phyloP scores from a whole-genome alignment of 345 rosid species.

The Eucalyptus fibrosa region DNA sequence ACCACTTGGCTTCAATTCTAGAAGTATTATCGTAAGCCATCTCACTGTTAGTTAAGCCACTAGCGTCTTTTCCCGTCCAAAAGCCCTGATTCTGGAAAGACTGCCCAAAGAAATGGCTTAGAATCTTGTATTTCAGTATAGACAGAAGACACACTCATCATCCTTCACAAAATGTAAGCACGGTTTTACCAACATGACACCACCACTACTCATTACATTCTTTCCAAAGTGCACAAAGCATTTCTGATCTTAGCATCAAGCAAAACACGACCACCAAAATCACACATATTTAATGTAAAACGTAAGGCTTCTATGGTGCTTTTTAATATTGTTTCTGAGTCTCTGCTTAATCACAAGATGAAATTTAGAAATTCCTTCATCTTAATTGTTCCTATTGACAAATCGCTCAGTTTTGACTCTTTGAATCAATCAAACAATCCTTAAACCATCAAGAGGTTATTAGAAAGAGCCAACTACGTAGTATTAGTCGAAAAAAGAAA shows the following conservation, averaged over 20 bases:
- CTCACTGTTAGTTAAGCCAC: slow-evolving; percentile 36
- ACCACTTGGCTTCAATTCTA: slow-evolving; percentile 56
- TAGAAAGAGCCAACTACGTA: neutral
- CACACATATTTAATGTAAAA: neutral
- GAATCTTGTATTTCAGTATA: neutral
- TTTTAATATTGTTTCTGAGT: neutral
- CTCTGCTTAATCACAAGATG: neutral
- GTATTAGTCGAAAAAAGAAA: neutral
- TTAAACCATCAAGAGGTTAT: neutral
- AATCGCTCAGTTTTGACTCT: neutral
- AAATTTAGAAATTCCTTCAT: neutral
- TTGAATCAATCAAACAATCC: neutral
- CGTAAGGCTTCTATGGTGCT: neutral
- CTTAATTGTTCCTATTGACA: neutral
- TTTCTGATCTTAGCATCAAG: neutral
- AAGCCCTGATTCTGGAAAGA: slow-evolving; percentile 62
- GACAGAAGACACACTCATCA: neutral
- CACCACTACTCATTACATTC: neutral
- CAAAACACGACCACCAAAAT: neutral
- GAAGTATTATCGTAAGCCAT: slow-evolving; percentile 39
- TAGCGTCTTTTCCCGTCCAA: slow-evolving; percentile 49
- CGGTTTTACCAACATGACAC: neutral
- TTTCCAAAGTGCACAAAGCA: neutral
- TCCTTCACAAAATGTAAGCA: neutral
- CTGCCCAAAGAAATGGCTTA: neutral